Evolutionary conservation across 306 rosid species (phyloP), one percentile per base, ranked within the genome.

Genomic region (Sesbania bispinosa): DNA sequence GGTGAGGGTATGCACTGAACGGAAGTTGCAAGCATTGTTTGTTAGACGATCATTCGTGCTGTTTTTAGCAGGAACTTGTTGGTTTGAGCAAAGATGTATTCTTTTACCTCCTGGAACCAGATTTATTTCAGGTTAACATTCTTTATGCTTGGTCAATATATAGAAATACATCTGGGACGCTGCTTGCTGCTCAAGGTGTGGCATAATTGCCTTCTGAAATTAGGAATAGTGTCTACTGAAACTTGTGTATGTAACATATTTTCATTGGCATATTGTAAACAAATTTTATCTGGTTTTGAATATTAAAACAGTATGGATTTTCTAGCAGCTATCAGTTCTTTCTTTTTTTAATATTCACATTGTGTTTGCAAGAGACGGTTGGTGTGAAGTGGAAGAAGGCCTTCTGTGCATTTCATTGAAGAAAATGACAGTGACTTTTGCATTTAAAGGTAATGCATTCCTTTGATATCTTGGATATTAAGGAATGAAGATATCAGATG

Each of bases 321-420:
- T 73, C 72, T 79, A 69, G 71, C 76, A 51, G 66, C 70, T 77
- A 54, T 80, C 42, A 57, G 71, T 81, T 82, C 73, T 73, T 76
- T 74, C n/a, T 81, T 33, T 84, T 72, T 86, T 94, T 89, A 86
- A 94, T 94, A 81, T 82, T 86, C 84, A 76, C 76, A 69, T 89
- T 95, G 90, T 95, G 92, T 85, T 89, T 95, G 99, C 99, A 95
- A 95, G 97, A 95, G 96, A 63, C 72, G 67, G 91, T 85, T 87
- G 98, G 88, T 91, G 96, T 85, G 90, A 86, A 91, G 95, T 89
- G 91, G 88, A 85, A 87, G 84, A 80, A 80, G 85, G 81, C 80
- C 77, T 83, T 90, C 86, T 83, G 59, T 85, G 90, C 92, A 86
- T 84, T 86, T 84, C 87, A 80, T 79, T 88, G 88, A 88, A 87